These are phyloP conservation scores for Monosporascus sp. DNA, from an alignment of 2,329 filamentous ascomycete genomes.

Conservation along the genomic window DNA sequence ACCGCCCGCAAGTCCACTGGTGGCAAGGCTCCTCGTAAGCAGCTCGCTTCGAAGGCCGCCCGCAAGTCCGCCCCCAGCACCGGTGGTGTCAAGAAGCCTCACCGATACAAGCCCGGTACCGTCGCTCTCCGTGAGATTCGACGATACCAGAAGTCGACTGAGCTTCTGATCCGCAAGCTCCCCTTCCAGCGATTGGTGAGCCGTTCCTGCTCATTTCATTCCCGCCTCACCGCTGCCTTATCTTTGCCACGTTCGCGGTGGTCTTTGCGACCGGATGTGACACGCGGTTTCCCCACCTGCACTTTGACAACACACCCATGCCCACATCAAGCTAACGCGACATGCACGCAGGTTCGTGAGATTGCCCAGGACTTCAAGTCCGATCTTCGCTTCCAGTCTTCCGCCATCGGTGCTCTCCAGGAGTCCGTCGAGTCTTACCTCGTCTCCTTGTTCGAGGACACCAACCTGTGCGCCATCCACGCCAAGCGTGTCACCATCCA, in stretches of 20 bases:
- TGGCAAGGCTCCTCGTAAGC: conserved; percentile 83
- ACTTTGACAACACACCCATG: background rate
- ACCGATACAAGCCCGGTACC: conserved; percentile 85
- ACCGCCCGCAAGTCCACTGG: conserved; percentile 71
- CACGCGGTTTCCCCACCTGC: background rate
- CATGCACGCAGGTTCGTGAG: conserved; percentile 64
- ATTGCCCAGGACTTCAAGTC: conserved; percentile 96
- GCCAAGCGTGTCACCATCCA: conserved; percentile 99
- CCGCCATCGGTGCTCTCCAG: conserved; percentile 93
- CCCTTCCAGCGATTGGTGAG: conserved; percentile 91
- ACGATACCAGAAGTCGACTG: conserved; percentile 95
- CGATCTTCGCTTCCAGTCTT: conserved; percentile 95
- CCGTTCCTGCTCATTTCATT: conserved; percentile 1
- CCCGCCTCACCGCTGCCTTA: background rate
- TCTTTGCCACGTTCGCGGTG: background rate
- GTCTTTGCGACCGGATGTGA: background rate
- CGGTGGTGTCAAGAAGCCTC: conserved; percentile 95
- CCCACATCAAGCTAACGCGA: conserved; percentile 14
- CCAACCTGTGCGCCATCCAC: conserved; percentile 97
- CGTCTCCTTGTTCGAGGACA: conserved; percentile 96
- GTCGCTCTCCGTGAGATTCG: conserved; percentile 98
- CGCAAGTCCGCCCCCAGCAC: conserved; percentile 97
- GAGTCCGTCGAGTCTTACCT: conserved; percentile 99
- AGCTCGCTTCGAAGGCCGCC: conserved; percentile 98
- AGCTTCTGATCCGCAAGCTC: conserved; percentile 93